Conservation (phyloP, 441 rosid genomes). For the Capsella rubella region DNA sequence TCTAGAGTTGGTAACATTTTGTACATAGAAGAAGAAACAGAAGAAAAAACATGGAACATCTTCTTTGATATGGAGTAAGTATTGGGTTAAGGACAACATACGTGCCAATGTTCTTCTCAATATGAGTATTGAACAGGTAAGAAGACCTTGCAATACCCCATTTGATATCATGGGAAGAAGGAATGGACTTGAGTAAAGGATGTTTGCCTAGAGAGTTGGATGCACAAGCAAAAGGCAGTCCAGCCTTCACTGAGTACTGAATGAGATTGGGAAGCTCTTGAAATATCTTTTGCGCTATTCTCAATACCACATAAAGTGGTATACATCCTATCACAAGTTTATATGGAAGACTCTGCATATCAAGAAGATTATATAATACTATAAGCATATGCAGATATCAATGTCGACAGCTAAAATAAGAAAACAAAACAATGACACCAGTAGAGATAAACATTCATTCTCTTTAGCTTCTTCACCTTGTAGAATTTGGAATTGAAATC, state of each 20-base stretch:
- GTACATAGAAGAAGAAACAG: neutral
- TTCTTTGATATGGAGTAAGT: neutral
- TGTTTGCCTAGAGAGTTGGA: conserved; percentile 84
- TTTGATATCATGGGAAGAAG: conserved; percentile 72
- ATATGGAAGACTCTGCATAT: conserved; percentile 60
- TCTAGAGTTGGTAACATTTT: neutral
- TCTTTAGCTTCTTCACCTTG: conserved; percentile 38
- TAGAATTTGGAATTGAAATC: conserved; percentile 33
- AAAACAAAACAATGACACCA: neutral
- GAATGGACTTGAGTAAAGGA: conserved; percentile 70
- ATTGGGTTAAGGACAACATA: conserved; percentile 57
- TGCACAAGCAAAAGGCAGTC: conserved; percentile 73
- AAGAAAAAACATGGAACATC: conserved; percentile 2
- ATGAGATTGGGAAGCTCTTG: conserved; percentile 49
- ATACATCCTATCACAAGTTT: conserved; percentile 52
- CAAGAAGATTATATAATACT: conserved; percentile 8
- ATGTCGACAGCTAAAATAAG: neutral
- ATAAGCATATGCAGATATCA: conserved; percentile 1
- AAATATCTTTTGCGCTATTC: conserved; percentile 51
- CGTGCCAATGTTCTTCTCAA: conserved; percentile 92
- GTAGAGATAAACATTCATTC: neutral
- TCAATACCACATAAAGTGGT: conserved; percentile 55
- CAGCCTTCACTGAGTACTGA: conserved; percentile 50
- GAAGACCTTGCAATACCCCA: conserved; percentile 77
- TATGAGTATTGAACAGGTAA: conserved; percentile 84